These are phyloP conservation scores for Thalia dealbata DNA, from an alignment of 176 grass and related monocot genomes.

Conservation along the genomic window DNA sequence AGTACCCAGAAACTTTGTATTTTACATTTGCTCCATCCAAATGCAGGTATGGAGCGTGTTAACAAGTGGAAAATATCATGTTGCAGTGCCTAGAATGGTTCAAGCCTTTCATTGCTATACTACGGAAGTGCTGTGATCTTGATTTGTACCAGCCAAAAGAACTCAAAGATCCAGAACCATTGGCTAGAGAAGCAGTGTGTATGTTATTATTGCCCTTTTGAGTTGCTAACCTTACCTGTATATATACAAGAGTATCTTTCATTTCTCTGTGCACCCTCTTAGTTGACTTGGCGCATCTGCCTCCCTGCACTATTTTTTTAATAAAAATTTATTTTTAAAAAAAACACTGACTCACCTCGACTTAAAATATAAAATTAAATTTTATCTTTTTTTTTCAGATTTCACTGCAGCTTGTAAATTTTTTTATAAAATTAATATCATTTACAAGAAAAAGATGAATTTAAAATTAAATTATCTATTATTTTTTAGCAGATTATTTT, in stretches of 20 bases:
- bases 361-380: too few relatives aligned
- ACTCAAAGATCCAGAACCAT: constrained; percentile 49
- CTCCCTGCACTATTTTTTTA: too few relatives aligned
- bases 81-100: constrained; percentile 44
- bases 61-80: constrained; percentile 36
- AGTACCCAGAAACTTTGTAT: neutral
- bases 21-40: neutral
- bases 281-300: too few relatives aligned
- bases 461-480: too few relatives aligned
- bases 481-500: too few relatives aligned
- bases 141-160: constrained; percentile 51
- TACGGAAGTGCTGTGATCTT: constrained; percentile 62
- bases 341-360: too few relatives aligned
- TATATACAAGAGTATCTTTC: neutral
- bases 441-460: too few relatives aligned
- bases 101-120: constrained; percentile 29
- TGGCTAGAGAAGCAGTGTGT: constrained; percentile 79
- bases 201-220: constrained; percentile 24
- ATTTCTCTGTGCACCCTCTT: neutral
- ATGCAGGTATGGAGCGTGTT: constrained; percentile 31
- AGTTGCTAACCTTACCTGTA: neutral
- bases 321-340: too few relatives aligned
- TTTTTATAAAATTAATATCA: too few relatives aligned
- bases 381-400: too few relatives aligned
- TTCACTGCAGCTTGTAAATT: too few relatives aligned